Evolutionary conservation across 768 basidiomycete species (phyloP), one percentile per base, ranked within the genome.

Genomic region (Naematelia aurantialba): DNA sequence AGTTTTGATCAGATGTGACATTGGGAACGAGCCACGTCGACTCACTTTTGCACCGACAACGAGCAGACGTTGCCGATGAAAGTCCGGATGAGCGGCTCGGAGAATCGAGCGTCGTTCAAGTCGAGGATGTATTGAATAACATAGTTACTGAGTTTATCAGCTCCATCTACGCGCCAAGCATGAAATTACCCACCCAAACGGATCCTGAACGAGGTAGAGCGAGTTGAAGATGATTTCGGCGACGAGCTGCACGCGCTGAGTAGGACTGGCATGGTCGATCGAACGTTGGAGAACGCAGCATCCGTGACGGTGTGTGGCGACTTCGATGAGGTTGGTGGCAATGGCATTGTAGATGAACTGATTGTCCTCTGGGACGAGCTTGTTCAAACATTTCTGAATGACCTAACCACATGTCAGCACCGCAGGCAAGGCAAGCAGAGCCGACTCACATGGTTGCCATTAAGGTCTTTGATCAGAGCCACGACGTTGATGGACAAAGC

Each of bases 341-440:
- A 99, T 94, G 58, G 96, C 94, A 70, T 98, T 98, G 80, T 98
- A 99, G 71, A 99, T 99, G 80, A 98, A 98, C 88, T 98, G 94
- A 78, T 99, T 99, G 79, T 99, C 96, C 75, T 99, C 96, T 1
- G 96, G 91, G 46, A 89, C 89, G 65, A 99, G 82, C 79, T 94
- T 92, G 82, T 99, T 99, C 69, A 99, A 80, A 79, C 96, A 99
- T 79, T 99, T 99, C 79, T 99, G 96, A 64, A 98, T 96, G 75
- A 98, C 93, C 76, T 97, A 90, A n/a, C n/a, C 21, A 10, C 21
- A 5, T 21, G 25, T 61, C 30, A 57, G 48, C 31, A 11, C n/a
- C 19, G 25, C 46, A 47, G 12, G 8, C 46, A 21, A 5, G 10
- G 46, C 25, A 47, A 19, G 21, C 46, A 19, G 21, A 11, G 46